A percentile compares a stretch with the other conserved stretches of the same genome.
phyloP scores from a whole-genome alignment of 441 rosid genomes.

The Daphne laureola region DNA sequence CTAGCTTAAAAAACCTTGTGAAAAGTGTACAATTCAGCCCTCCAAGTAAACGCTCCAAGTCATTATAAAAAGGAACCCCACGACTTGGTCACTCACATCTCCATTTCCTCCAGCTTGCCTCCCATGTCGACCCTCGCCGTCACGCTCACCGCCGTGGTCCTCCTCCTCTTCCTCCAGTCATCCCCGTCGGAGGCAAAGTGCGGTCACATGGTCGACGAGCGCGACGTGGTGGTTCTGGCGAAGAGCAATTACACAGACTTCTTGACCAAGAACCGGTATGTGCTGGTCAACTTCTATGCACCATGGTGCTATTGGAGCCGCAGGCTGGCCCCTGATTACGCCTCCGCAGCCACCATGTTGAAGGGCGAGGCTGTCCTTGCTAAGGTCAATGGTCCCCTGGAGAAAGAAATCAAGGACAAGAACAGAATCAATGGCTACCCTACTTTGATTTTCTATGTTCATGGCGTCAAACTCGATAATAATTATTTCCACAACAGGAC shows the following conservation, averaged over 20 bases:
- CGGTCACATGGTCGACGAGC: neutral
- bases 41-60: no score
- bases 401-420: constrained; percentile 1
- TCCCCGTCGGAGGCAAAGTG: no score
- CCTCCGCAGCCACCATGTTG: constrained; percentile 24
- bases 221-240: constrained; percentile 22
- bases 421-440: constrained; percentile 16
- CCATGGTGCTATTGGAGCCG: constrained; percentile 22
- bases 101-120: no score
- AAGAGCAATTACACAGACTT: constrained; percentile 20
- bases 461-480: neutral
- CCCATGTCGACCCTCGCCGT: no score
- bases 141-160: no score
- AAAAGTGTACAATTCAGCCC: no score
- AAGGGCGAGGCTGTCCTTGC: constrained; percentile 23
- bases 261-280: constrained; percentile 15
- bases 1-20: no score
- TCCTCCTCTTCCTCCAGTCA: no score
- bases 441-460: constrained; percentile 14
- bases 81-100: no score
- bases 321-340: constrained; percentile 20
- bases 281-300: constrained; percentile 27
- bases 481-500: neutral
- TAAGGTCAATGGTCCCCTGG: constrained; percentile 14
- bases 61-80: no score